Percentiles rank a stretch among this genome's conserved stretches.
phyloP scores from a whole-genome alignment of 2,329 filamentous ascomycete species.

The Colletotrichum camelliae region DNA sequence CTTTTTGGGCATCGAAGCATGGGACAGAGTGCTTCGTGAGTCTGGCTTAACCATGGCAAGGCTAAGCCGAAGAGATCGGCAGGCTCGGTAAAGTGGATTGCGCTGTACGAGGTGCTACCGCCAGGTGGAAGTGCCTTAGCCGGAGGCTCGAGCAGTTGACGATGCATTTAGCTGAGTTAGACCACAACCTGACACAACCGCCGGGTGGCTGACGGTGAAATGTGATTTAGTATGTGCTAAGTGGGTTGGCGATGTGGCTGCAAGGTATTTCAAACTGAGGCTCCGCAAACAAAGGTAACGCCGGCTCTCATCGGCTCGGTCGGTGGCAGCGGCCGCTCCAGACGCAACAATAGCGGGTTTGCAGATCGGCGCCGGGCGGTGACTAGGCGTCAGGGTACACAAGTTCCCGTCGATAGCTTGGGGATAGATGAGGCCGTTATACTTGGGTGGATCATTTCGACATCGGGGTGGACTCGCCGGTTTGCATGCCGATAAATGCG shows the following conservation, averaged over 20 bases:
- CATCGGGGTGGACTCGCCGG: not conserved
- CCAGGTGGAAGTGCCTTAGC: not conserved
- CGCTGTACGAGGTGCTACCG: not conserved
- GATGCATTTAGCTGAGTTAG: not conserved
- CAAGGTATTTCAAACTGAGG: not conserved
- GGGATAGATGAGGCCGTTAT: not conserved
- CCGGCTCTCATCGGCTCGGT: not conserved
- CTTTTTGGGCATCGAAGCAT: not conserved
- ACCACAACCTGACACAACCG: slow-evolving; percentile 3
- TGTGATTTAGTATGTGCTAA: not conserved
- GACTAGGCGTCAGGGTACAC: not conserved
- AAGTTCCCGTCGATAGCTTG: not conserved
- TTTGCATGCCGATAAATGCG: not conserved
- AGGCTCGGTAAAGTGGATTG: not conserved
- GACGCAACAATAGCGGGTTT: not conserved
- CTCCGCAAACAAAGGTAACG: not conserved
- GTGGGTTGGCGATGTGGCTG: not conserved
- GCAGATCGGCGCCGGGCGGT: not conserved
- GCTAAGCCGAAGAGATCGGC: not conserved
- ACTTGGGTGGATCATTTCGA: not conserved
- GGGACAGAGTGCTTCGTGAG: not conserved
- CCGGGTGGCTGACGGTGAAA: not conserved
- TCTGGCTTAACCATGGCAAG: not conserved
- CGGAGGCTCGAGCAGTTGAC: not conserved
- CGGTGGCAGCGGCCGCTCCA: not conserved